phyloP scores from a whole-genome alignment of 768 basidiomycete genomes.

The Serpula lacrymans region DNA sequence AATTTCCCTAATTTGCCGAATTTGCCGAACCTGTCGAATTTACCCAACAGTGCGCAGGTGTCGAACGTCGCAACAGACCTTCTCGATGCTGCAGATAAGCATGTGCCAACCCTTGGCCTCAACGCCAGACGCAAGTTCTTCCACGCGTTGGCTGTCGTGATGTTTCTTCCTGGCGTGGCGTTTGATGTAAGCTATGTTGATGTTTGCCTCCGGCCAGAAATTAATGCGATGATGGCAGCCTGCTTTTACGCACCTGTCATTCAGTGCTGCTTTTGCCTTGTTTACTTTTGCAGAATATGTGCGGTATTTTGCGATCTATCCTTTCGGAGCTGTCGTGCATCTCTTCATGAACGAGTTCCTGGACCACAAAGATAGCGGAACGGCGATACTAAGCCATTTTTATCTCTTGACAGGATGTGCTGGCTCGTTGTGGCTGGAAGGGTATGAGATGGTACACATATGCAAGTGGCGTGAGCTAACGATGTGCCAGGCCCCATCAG shows the following conservation, averaged over 20 bases:
- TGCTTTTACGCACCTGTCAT: conserved; percentile 92
- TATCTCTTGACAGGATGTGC: conserved; percentile 96
- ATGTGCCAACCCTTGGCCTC: conserved; percentile 82
- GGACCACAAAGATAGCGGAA: conserved; percentile 92
- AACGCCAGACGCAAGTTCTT: conserved; percentile 97
- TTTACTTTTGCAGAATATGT: conserved; percentile 98
- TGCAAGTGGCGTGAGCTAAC: conserved; percentile 6
- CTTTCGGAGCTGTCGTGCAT: conserved; percentile 89
- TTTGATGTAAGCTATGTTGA: conserved; percentile 64
- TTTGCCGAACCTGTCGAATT: conserved; percentile 51
- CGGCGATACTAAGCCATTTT: conserved; percentile 96
- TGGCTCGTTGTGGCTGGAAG: conserved; percentile 92
- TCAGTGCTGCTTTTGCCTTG: conserved; percentile 90
- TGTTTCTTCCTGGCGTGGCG: conserved; percentile 94
- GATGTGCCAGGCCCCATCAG: conserved; percentile 37
- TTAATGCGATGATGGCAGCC: conserved; percentile 52
- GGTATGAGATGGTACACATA: conserved; percentile 53
- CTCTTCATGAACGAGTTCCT: conserved; percentile 97
- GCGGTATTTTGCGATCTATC: conserved; percentile 97
- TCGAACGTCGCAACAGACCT: conserved; percentile 59
- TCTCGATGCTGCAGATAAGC: conserved; percentile 85
- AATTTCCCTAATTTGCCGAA: conserved; percentile 23
- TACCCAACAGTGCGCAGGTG: conserved; percentile 51
- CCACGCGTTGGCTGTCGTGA: conserved; percentile 90
- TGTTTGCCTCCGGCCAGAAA: conserved; percentile 6